A percentile compares a stretch with the other conserved stretches of the same genome.
Evolutionary conservation across 768 basidiomycete genomes (phyloP).

Genomic region (Termitomyces sp.): DNA sequence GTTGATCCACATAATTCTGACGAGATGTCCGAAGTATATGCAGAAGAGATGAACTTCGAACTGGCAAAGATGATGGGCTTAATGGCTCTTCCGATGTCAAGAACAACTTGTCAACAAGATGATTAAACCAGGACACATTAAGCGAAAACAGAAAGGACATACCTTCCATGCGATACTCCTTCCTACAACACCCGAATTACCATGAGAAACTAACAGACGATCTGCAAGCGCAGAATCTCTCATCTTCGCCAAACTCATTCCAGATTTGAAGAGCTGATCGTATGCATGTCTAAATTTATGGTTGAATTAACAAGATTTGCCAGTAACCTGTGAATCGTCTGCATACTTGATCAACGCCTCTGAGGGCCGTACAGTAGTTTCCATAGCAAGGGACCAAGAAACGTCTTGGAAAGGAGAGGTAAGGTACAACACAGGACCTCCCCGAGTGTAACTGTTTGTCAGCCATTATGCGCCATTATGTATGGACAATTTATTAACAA

Average conservation of each 20-base stretch:
- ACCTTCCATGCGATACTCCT: conserved; percentile 89
- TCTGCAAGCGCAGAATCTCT: conserved; percentile 65
- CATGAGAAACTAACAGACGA: conserved; percentile 45
- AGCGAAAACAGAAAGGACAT: conserved; percentile 26
- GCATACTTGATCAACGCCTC: conserved; percentile 18
- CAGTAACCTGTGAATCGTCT: conserved; percentile 11
- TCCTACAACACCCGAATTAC: conserved; percentile 54
- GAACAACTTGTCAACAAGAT: conserved; percentile 51
- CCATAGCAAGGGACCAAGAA: conserved; percentile 4
- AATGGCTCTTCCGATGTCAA: conserved; percentile 65
- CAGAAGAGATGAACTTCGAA: conserved; percentile 30
- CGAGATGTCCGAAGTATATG: conserved; percentile 48
- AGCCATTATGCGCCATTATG: no score
- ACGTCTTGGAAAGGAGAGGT: neutral
- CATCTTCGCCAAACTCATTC: conserved; percentile 55
- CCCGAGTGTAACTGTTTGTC: no score
- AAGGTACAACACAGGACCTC: neutral
- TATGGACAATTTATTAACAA: no score
- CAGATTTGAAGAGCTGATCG: conserved; percentile 47
- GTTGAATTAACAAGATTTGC: conserved; percentile 8
- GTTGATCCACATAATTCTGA: conserved; percentile 49
- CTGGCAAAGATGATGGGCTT: conserved; percentile 39
- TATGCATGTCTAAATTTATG: conserved; percentile 35
- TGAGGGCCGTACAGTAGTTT: conserved; percentile 5
- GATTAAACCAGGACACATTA: conserved; percentile 14